phyloP scores from a whole-genome alignment of 2,329 filamentous ascomycete genomes.

The Geosmithia putterillii region DNA sequence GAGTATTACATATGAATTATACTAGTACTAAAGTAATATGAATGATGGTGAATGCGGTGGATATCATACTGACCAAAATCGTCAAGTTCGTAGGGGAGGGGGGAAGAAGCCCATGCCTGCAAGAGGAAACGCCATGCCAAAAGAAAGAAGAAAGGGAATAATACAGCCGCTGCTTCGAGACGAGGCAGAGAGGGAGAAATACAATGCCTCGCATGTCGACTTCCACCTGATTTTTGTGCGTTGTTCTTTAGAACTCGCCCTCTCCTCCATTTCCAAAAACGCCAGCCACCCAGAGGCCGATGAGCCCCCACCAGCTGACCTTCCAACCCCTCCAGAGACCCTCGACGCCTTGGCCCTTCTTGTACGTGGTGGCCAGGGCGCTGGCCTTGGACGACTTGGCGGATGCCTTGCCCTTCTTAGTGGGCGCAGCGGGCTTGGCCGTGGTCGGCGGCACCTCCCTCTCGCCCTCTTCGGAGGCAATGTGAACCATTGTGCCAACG shows the following conservation, averaged over 20 bases:
- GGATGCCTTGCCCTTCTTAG: constrained; percentile 19
- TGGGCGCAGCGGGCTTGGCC: constrained; percentile 11
- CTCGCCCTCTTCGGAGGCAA: constrained; percentile 71
- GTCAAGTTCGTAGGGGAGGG: constrained; percentile 24
- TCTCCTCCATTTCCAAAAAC: constrained; percentile 50
- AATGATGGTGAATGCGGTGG: neutral
- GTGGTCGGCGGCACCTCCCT: constrained; percentile 23
- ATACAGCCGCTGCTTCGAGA: neutral
- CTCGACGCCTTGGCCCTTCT: constrained; percentile 53
- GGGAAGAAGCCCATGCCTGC: constrained; percentile 3
- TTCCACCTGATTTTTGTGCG: no score
- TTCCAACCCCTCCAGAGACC: constrained; percentile 66
- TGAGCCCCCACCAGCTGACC: constrained; percentile 65
- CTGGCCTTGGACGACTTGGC: constrained; percentile 12
- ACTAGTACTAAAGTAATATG: constrained; percentile 1
- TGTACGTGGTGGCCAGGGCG: constrained; percentile 16
- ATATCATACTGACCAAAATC: constrained; percentile 22
- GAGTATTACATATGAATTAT: neutral
- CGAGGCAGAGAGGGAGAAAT: constrained; percentile 8
- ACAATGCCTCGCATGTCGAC: constrained; percentile 4
- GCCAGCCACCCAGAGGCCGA: constrained; percentile 61
- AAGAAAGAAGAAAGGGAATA: neutral
- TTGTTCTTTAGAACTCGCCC: constrained; percentile 40
- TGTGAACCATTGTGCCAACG: constrained; percentile 81
- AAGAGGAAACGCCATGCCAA: constrained; percentile 18